Base-by-base conservation (phyloP, 2,329 filamentous ascomycete genomes). In the Fusarium robinianum region DNA sequence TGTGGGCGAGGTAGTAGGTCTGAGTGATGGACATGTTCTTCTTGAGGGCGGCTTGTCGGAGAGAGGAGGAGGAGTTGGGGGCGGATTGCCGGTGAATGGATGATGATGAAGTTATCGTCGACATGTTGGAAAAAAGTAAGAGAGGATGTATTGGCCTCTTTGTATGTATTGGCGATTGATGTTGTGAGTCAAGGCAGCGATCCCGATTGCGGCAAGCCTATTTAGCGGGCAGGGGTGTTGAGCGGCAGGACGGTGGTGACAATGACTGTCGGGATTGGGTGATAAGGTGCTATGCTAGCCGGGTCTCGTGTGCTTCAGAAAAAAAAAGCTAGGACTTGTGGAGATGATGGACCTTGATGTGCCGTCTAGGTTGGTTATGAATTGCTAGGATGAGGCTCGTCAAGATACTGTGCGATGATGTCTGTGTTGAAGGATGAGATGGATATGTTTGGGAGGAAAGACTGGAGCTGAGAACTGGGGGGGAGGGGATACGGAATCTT, bases 1-100 rank as follows among this genome's bases (percentile, higher is more conserved):
- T 92, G 79, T 96, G 91, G 68, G 94, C 94, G 63, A 97, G 87
- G 77, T 90, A 96, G 86, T 97, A 99, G 51, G 92, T 97, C 75
- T 96, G 90, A 18, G 92, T 95, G 76, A 97, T 87, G 69, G 88
- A 95, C 94, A 97, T 97, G 75, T 87, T 91, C 73, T 90, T 88
- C 75, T 87, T 79, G 56, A 73, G 70, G 36, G 74, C 58, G 45
- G 57, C 41, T 33, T 63, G 63, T 50, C 59, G 58, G 41, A 66
- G 62, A 52, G 64, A 57, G 45, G 51, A 35, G 14, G 38, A 47
- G 37, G 58, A 44, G 55, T 56, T 47, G 48, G 56, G 49, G 57
- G 56, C 49, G 43, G 58, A 38, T 49, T 60, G 60, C 58, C 58
- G 60, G 22, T 59, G 49, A 27, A 50, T 49, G 24, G 51, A 49